Conservation (phyloP, 2,329 filamentous ascomycete species). For the Pestalotiopsis sp. region DNA sequence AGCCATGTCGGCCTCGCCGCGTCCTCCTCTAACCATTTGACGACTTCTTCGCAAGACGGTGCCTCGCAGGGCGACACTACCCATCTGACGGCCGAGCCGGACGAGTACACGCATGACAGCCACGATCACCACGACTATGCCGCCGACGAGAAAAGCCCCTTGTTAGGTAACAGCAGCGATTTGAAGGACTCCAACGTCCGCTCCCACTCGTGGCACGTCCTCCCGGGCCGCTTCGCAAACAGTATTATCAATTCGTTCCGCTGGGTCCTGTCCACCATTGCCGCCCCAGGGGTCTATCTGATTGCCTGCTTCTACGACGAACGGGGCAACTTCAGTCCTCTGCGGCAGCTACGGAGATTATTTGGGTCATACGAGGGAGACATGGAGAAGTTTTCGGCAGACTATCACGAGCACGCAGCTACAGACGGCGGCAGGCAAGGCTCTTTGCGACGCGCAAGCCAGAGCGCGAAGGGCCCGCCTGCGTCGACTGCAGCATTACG, state of each 20-base stretch:
- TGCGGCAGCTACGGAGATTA: slow-evolving; percentile 71
- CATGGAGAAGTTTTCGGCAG: slow-evolving; percentile 51
- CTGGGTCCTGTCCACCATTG: slow-evolving; percentile 77
- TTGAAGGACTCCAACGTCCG: slow-evolving; percentile 37
- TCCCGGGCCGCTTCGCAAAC: slow-evolving; percentile 71
- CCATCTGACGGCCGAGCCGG: slow-evolving; percentile 32
- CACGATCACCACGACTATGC: slow-evolving; percentile 31
- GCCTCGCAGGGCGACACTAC: not conserved
- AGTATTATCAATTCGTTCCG: slow-evolving; percentile 76
- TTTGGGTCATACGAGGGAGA: slow-evolving; percentile 49
- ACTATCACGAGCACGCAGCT: slow-evolving; percentile 33
- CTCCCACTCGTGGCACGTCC: slow-evolving; percentile 52
- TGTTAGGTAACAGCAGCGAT: slow-evolving; percentile 50
- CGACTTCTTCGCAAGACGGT: slow-evolving; percentile 28
- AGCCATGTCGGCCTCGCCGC: slow-evolving; percentile 53
- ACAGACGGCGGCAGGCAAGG: slow-evolving; percentile 32
- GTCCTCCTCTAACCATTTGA: slow-evolving; percentile 37
- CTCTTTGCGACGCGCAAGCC: slow-evolving; percentile 22
- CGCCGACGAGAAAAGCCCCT: slow-evolving; percentile 68
- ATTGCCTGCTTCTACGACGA: slow-evolving; percentile 84
- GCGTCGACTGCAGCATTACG: slow-evolving; percentile 25
- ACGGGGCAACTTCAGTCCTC: slow-evolving; percentile 75
- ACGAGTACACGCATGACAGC: slow-evolving; percentile 38
- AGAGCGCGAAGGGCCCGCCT: slow-evolving; percentile 27
- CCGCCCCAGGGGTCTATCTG: slow-evolving; percentile 80